Conservation (phyloP, 345 rosid genomes). For the Hibiscus mutabilis region DNA sequence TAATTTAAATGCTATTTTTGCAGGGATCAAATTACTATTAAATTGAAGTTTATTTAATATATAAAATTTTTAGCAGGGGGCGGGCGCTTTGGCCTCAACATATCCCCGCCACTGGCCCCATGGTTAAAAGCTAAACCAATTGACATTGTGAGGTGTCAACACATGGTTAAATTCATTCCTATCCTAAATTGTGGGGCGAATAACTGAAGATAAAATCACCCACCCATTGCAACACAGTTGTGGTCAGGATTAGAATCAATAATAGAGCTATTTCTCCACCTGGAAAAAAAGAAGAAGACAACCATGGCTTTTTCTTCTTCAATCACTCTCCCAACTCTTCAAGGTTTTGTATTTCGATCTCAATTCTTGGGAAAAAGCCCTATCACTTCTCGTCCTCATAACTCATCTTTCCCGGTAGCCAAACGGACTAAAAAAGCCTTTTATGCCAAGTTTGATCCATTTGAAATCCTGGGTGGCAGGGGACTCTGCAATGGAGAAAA, state of each 20-base stretch:
- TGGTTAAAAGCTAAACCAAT: not conserved
- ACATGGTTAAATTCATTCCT: not conserved
- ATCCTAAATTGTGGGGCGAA: not conserved
- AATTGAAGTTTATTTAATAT: too few relatives aligned
- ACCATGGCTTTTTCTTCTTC: conserved; percentile 57
- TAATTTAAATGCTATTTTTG: too few relatives aligned
- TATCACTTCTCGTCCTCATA: conserved; percentile 20
- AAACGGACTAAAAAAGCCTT: conserved; percentile 20
- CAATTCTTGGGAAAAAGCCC: conserved; percentile 40
- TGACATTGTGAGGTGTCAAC: not conserved
- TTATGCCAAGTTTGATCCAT: conserved; percentile 56
- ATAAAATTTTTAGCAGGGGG: too few relatives aligned
- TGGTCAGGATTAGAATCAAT: conserved; percentile 18
- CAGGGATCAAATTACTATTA: too few relatives aligned
- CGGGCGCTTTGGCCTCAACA: too few relatives aligned
- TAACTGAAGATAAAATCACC: conserved; percentile 13
- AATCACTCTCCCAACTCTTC: conserved; percentile 39
- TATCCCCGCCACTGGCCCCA: too few relatives aligned
- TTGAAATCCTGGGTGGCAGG: conserved; percentile 77
- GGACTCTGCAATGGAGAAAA: conserved; percentile 77
- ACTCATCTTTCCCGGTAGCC: conserved; percentile 18
- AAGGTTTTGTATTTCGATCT: conserved; percentile 27
- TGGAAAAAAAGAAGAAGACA: not conserved
- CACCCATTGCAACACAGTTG: conserved; percentile 7
- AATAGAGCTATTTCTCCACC: not conserved